Base-by-base conservation (phyloP, 169 alveolate genomes). In the Eimeria mitis region DNA sequence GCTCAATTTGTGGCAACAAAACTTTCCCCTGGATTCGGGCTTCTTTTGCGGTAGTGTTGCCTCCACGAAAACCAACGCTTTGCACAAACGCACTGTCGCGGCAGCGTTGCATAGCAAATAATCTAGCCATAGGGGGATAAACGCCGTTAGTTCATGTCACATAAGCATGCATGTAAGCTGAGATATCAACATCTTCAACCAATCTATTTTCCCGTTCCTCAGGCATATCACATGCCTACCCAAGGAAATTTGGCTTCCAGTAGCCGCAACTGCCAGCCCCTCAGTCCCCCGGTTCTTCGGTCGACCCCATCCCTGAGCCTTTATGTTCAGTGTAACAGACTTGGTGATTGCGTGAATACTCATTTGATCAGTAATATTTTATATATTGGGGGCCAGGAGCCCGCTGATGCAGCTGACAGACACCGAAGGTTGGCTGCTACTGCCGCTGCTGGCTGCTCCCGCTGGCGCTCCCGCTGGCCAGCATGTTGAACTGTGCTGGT, bases 181-280 rank as follows among this genome's bases (percentile, higher is more conserved):
- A 28, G 49, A 54, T 28, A 2, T 79, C 68, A 79, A 11, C 89
- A 49, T 49, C 52, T 79, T 79, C 28, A 13, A 7, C 44, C 49
- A 31, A 16, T 70, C 9, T 21, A 37, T 56, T 42, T 49, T 34
- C 19, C 37, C 28, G 81, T 37, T 34, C 54, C 81, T 19, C 34
- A 34, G 49, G 52, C 52, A 0, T 16, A 34, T 40, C 76, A 6
- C 16, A 0, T 16, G 23, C 14, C 37, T 37, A 34, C 9, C 1
- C 11, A 71, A 11, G 49, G 63, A 63, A 14, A 8, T 42, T 63
- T 87, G 92, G 92, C 92, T 87, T 87, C 92, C 92, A 87, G 92
- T 52, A 87, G 83, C 65, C 83, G 47, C 63, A 61, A 44, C 44
- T 63, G 88, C 47, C 88, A 78, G 88, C 88, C 88, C 88, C 88